Base-by-base conservation (phyloP, 257 asterid species). In the Primulina tabacum region DNA sequence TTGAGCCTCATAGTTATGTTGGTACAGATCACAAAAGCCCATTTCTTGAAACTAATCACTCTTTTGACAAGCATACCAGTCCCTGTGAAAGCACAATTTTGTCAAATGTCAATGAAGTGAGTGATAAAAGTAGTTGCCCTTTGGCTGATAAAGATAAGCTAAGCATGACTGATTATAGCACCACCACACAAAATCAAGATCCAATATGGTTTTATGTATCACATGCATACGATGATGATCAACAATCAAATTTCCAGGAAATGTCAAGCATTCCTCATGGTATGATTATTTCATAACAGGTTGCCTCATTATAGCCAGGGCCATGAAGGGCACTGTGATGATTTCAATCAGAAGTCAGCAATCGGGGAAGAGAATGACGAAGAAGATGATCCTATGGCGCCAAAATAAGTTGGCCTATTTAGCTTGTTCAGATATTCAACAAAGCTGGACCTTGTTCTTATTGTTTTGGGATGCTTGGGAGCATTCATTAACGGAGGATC, bases 401-500 rank as follows among this genome's bases (percentile, higher is more conserved):
- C 83, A 8, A 81, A 68, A 70, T 60, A 86, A 5, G 86, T 81
- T 4, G 88, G 96, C 38, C 62, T 90, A 21, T 73, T 89, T 10
- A 80, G 88, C 67, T 75, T 90, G 76, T 90, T 90, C 55, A 88
- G 85, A 77, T 90, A 90, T 70, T 82, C 97, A 14, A 85, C 86
- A 30, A 85, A 76, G 78, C 75, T 85, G 56, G 96, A 90, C 75
- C 40, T 85, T 20, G 9, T 90, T 28, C 83, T 90, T 4, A 84
- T 90, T 53, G 35, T 87, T 32, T 81, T 90, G 62, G 97, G 97
- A 56, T 81, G 92, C 66, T 38, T 89, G 9, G 95, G 97, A 71
- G 96, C 96, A 71, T 53, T 91, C 0, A 84, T 91, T 70, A 87
- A 87, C 60, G 97, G 97, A 59, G 97, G 97, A 40, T 87, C 97